phyloP scores from a whole-genome alignment of 768 basidiomycete genomes.

The Agaricus subrufescens region DNA sequence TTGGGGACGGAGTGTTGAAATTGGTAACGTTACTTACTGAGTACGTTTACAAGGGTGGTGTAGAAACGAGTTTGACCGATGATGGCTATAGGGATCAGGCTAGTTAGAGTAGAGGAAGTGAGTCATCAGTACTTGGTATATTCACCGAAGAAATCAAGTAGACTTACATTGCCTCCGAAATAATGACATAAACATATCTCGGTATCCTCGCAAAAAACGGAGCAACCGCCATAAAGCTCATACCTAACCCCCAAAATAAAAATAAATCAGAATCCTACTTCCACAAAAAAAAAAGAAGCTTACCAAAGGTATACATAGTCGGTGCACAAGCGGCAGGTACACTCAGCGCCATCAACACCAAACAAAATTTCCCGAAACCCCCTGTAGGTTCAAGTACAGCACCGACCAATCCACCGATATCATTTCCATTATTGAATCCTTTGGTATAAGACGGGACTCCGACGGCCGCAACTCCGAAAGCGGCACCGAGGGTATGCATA shows the following conservation, averaged over 20 bases:
- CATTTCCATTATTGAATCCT: conserved; percentile 47
- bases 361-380: conserved; percentile 66
- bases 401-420: conserved; percentile 59
- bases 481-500: conserved; percentile 58
- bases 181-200: conserved; percentile 60
- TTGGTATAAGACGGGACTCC: conserved; percentile 50
- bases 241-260: conserved; percentile 22
- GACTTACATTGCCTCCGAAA: conserved; percentile 64
- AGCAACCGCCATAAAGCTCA: conserved; percentile 62
- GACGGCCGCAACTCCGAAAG: conserved; percentile 54
- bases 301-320: conserved; percentile 72
- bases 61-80: conserved; percentile 69
- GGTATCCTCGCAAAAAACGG: conserved; percentile 54
- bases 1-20: too few species aligned
- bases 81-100: conserved; percentile 65
- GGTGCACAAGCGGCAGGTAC: conserved; percentile 72
- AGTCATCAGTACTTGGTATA: too few species aligned
- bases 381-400: conserved; percentile 59
- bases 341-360: conserved; percentile 70
- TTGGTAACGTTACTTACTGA: conserved; percentile 33
- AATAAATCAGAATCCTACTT: neutral
- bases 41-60: conserved; percentile 54
- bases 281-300: neutral
- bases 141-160: too few species aligned
- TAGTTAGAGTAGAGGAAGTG: conserved; percentile 17